Evolutionary conservation across 257 asterid genomes (phyloP).

Genomic region (Solanum sejunctum): DNA sequence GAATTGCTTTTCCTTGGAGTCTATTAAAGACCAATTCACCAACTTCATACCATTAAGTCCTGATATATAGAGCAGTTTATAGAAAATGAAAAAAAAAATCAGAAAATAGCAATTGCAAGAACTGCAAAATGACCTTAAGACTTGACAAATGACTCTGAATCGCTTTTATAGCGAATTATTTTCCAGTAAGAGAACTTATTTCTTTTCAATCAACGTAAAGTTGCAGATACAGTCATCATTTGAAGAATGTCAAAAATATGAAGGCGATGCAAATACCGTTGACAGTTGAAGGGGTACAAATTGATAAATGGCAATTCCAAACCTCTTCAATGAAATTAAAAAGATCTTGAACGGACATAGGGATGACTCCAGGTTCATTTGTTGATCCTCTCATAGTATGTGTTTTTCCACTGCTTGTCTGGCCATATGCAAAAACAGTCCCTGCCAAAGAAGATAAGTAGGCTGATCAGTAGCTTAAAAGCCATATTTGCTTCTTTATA

Average conservation of each 20-base stretch:
- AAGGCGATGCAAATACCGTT: background rate
- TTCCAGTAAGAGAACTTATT: background rate
- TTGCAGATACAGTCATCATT: background rate
- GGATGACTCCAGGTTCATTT: slow-evolving; percentile 89
- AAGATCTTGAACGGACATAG: slow-evolving; percentile 70
- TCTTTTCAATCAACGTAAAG: background rate
- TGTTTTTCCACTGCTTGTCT: slow-evolving; percentile 94
- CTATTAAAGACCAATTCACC: background rate
- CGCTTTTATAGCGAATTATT: background rate
- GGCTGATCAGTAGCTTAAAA: background rate
- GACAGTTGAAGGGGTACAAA: background rate
- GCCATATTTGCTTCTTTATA: background rate
- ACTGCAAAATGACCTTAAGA: background rate
- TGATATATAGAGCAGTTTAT: background rate
- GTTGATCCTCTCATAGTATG: slow-evolving; percentile 91
- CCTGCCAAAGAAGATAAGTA: slow-evolving; percentile 27
- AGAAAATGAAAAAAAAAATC: background rate
- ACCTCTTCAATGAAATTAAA: slow-evolving; percentile 69
- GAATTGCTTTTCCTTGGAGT: background rate
- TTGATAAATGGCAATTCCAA: background rate
- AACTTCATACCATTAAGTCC: background rate
- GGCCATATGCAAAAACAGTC: slow-evolving; percentile 97
- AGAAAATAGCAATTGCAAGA: background rate
- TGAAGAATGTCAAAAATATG: background rate
- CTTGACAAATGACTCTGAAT: background rate